Base-by-base conservation (phyloP, 2,329 filamentous ascomycete genomes). In the Beauveria varroae region DNA sequence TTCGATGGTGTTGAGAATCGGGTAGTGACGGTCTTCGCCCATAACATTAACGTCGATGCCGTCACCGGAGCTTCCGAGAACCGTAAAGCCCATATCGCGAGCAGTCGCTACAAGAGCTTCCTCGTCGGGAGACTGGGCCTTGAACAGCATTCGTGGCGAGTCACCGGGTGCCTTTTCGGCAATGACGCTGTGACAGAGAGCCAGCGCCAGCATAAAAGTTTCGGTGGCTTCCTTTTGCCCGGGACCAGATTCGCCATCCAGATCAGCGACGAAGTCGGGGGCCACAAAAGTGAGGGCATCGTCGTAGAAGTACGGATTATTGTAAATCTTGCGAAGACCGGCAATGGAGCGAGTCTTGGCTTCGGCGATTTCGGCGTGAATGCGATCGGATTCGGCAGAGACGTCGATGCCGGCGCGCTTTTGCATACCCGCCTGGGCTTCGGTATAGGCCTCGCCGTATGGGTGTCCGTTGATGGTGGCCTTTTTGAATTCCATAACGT, bases 401-500 rank as follows among this genome's bases (percentile, higher is more conserved):
- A 93, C 88, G 70, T 98, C 87, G 56, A 96, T 83, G 54, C 95
- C 95, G 74, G 93, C 79, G 63, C 95, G 86, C 74, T 93, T 92
- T 72, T 96, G 92, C 90, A 99, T 95, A 62, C 95, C 95, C 57
- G 93, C 90, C 74, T 96, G 91, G 0, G 95, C 95, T 74, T 99
- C 95, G 0, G 96, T 99, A 70, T 97, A 99, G 0, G 95, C 95
- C 76, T 99, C 95, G 64, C 96, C 95, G 67, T 99, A 99, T 0
- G 93, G 87, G 63, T 95, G 85, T n/a, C 93, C 93, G 69, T 98
- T 98, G 75, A 99, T 88, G 0, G 93, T 96, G 60, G 89, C 92
- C 75, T 99, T 99, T 75, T 98, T 99, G 84, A 98, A 99, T 73
- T 99, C 96, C 95, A 99, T 98, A 80, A 93, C 88, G 71, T 98